phyloP scores from a whole-genome alignment of 495 filamentous ascomycete species.

The Hypoxylon rickii region DNA sequence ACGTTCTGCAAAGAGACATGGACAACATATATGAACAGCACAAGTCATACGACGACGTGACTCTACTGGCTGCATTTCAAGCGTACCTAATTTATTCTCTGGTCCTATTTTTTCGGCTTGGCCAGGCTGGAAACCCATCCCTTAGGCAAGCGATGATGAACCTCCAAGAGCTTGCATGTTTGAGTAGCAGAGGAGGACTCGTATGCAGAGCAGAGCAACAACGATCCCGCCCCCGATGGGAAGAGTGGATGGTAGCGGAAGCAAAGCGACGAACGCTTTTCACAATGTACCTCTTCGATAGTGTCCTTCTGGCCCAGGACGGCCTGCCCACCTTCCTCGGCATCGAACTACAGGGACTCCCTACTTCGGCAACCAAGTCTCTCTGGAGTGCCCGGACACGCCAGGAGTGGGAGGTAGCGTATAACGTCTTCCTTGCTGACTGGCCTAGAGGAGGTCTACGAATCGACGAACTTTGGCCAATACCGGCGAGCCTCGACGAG shows the following conservation, averaged over 20 bases:
- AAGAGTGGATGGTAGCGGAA: constrained; percentile 54
- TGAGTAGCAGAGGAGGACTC: constrained; percentile 43
- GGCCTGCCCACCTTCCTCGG: constrained; percentile 52
- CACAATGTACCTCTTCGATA: constrained; percentile 56
- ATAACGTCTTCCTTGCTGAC: constrained; percentile 47
- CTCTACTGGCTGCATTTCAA: constrained; percentile 51
- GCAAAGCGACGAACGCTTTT: constrained; percentile 53
- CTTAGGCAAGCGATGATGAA: constrained; percentile 51
- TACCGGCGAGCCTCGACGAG: constrained; percentile 37
- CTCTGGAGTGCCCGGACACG: constrained; percentile 46
- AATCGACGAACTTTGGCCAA: constrained; percentile 54
- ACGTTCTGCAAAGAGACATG: constrained; percentile 50
- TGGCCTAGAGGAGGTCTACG: constrained; percentile 44
- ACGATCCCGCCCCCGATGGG: constrained; percentile 49
- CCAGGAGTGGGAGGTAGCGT: constrained; percentile 46
- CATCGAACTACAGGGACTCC: constrained; percentile 47
- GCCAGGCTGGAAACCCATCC: constrained; percentile 28
- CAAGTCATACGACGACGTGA: constrained; percentile 42
- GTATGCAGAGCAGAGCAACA: constrained; percentile 47
- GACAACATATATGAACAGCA: constrained; percentile 38
- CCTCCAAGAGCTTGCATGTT: constrained; percentile 51
- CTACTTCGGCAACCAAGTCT: constrained; percentile 41
- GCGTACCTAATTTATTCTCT: constrained; percentile 54
- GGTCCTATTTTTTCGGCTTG: constrained; percentile 47
- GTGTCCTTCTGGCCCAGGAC: constrained; percentile 47